phyloP scores from a whole-genome alignment of 306 rosid species.

The Adenanthera pavonina region DNA sequence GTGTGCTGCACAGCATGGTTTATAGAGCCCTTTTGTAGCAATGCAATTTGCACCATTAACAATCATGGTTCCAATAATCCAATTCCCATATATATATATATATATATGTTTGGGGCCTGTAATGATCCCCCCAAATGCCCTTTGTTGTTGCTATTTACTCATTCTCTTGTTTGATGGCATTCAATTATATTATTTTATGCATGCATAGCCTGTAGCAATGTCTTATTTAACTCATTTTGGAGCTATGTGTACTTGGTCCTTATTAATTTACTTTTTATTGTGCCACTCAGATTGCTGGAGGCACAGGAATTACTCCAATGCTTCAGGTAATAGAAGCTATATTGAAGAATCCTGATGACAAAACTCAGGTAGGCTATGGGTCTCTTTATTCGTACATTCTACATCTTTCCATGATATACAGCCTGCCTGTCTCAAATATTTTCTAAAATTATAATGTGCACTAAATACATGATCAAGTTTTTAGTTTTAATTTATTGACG shows the following conservation, averaged over 20 bases:
- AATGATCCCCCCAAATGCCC: background rate
- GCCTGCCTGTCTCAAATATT: slow-evolving; percentile 31
- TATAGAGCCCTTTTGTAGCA: background rate
- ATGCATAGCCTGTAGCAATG: slow-evolving; percentile 19
- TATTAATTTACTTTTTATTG: slow-evolving; percentile 5
- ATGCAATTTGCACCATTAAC: background rate
- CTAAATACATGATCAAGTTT: slow-evolving; percentile 8
- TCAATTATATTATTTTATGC: slow-evolving; percentile 17
- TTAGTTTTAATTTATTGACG: background rate
- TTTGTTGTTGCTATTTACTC: slow-evolving; percentile 20
- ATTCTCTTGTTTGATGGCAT: slow-evolving; percentile 14
- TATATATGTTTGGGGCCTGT: background rate
- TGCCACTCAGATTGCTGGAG: slow-evolving; percentile 84
- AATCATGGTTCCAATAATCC: background rate
- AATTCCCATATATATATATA: background rate
- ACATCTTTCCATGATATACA: slow-evolving; percentile 10
- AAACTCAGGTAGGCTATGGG: slow-evolving; percentile 71
- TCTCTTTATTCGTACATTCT: slow-evolving; percentile 25
- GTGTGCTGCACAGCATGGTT: background rate
- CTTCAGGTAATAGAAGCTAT: slow-evolving; percentile 97
- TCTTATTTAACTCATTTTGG: slow-evolving; percentile 31
- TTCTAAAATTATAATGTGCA: slow-evolving; percentile 19
- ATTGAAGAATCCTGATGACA: slow-evolving; percentile 90
- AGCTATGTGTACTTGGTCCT: slow-evolving; percentile 12
- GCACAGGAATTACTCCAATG: slow-evolving; percentile 98